Conservation (phyloP, 805 yeast genomes). For the Yarrowia hollandica region DNA sequence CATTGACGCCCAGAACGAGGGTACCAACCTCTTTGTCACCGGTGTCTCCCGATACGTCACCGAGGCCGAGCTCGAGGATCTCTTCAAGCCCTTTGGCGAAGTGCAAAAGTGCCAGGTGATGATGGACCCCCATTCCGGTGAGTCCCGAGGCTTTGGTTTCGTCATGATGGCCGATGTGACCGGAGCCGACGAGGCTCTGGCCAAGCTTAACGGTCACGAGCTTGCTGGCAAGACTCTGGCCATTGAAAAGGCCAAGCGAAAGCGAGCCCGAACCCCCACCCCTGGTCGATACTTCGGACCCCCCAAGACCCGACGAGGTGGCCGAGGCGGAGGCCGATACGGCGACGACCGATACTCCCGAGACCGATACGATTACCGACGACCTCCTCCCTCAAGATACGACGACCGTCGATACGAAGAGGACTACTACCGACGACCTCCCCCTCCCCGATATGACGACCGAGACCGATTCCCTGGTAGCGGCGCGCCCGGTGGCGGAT, state of each 20-base stretch:
- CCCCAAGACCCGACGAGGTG: conserved; percentile 36
- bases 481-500: conserved; percentile 30
- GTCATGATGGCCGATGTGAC: conserved; percentile 48
- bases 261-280: conserved; percentile 43
- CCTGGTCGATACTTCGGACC: conserved; percentile 44
- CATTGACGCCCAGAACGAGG: conserved; percentile 38
- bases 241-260: conserved; percentile 50
- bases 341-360: conserved; percentile 31
- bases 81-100: conserved; percentile 39
- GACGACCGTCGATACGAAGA: conserved; percentile 35
- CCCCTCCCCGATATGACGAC: conserved; percentile 34
- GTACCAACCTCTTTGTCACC: conserved; percentile 43
- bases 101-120: conserved; percentile 45
- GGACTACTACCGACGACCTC: conserved; percentile 35
- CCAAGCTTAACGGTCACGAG: conserved; percentile 47
- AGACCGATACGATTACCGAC: conserved; percentile 33
- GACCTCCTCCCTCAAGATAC: conserved; percentile 33
- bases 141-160: conserved; percentile 55
- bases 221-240: conserved; percentile 47
- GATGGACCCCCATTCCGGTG: conserved; percentile 48
- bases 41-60: conserved; percentile 40
- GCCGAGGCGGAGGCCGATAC: conserved; percentile 33
- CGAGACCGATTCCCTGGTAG: conserved; percentile 29
- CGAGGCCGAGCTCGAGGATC: conserved; percentile 37
- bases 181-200: conserved; percentile 49